A percentile compares a stretch with the other conserved stretches of the same genome.
Evolutionary conservation across 371 early-diverging fungal genomes (phyloP).

Genomic region (Funneliformis caledonium): DNA sequence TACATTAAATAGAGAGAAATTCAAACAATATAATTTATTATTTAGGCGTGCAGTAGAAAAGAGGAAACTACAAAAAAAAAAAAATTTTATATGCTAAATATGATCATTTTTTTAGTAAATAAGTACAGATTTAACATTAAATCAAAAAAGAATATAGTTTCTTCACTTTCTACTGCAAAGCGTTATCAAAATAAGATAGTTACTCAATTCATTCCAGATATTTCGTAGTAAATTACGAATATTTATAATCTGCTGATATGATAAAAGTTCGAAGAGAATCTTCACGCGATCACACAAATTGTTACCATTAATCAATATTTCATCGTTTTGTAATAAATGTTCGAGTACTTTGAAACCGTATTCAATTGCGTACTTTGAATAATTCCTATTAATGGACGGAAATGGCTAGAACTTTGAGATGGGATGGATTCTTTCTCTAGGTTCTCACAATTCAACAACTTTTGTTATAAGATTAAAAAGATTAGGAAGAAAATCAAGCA

Average conservation of each 20-base stretch:
- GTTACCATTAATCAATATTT: background rate
- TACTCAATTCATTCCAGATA: conserved; percentile 1
- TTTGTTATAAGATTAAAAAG: background rate
- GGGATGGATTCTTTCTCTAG: background rate
- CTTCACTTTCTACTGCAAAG: no score
- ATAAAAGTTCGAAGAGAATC: background rate
- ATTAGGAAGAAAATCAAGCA: conserved; percentile 15
- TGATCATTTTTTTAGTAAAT: no score
- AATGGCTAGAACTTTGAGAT: conserved; percentile 11
- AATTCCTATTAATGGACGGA: background rate
- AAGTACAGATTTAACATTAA: no score
- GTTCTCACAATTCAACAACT: background rate
- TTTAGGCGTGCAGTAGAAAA: no score
- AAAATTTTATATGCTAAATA: no score
- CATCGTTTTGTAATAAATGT: background rate
- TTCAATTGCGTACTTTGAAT: background rate
- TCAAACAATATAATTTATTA: no score
- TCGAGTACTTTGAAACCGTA: conserved; percentile 19
- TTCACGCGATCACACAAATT: background rate
- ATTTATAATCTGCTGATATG: background rate
- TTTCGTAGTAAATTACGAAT: conserved; percentile 3
- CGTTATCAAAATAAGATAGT: no score
- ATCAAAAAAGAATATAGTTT: no score
- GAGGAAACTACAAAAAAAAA: no score
- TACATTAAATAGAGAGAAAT: no score